Percentiles rank a stretch among this genome's conserved stretches.
Evolutionary conservation across 495 filamentous ascomycete species (phyloP).

Genomic region (Penicillium arizonense): DNA sequence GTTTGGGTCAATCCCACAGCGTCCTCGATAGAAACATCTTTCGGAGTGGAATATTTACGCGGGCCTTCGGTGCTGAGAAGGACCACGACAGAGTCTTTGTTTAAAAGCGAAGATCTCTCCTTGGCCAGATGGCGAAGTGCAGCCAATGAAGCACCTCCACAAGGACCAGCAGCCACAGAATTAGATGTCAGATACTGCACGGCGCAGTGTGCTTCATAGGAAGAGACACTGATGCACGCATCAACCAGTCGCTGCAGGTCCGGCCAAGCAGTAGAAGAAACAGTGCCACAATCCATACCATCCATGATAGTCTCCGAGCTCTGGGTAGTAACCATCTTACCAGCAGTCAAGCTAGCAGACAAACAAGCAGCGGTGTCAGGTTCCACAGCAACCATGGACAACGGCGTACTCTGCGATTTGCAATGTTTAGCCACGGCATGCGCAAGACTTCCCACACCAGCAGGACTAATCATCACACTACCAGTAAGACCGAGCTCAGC

Average conservation of each 20-base stretch:
- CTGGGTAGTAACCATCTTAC: slow-evolving; percentile 37
- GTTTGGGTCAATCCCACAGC: slow-evolving; percentile 34
- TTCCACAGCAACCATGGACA: slow-evolving; percentile 57
- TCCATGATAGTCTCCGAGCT: slow-evolving; percentile 63
- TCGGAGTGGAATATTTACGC: slow-evolving; percentile 34
- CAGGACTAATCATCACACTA: slow-evolving; percentile 52
- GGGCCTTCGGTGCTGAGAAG: slow-evolving; percentile 49
- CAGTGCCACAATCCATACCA: slow-evolving; percentile 67
- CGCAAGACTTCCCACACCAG: slow-evolving; percentile 65
- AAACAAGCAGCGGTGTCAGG: slow-evolving; percentile 63
- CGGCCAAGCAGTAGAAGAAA: slow-evolving; percentile 62
- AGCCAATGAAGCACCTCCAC: slow-evolving; percentile 60
- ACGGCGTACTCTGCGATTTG: slow-evolving; percentile 38
- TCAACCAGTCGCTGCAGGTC: slow-evolving; percentile 54
- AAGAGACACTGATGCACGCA: slow-evolving; percentile 55
- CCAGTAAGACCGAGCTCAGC: slow-evolving; percentile 22
- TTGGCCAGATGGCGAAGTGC: slow-evolving; percentile 49
- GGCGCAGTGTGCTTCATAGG: slow-evolving; percentile 53
- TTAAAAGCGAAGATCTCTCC: slow-evolving; percentile 29
- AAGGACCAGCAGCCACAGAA: slow-evolving; percentile 58
- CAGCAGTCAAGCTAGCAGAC: slow-evolving; percentile 45
- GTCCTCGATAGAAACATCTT: slow-evolving; percentile 33
- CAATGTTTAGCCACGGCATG: slow-evolving; percentile 59
- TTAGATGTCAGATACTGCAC: slow-evolving; percentile 43
- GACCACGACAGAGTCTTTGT: slow-evolving; percentile 51